Conservation (phyloP, 306 rosid species). For the Carpinus fangiana region DNA sequence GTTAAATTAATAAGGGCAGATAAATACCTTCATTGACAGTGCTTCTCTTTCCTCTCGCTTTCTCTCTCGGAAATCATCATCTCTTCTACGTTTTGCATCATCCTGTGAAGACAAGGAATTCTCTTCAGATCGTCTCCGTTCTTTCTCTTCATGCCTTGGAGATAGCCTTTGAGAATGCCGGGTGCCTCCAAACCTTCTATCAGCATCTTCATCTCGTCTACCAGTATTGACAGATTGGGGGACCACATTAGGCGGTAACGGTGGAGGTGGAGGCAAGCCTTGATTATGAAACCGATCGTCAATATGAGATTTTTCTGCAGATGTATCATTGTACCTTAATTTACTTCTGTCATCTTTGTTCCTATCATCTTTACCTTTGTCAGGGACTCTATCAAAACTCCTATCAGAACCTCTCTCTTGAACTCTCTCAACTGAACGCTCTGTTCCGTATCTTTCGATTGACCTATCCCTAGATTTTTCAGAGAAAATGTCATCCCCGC, state of each 20-base stretch:
- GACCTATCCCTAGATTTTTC: conserved; percentile 89
- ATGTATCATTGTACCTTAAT: conserved; percentile 65
- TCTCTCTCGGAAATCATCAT: conserved; percentile 91
- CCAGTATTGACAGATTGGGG: conserved; percentile 88
- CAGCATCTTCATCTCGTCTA: conserved; percentile 92
- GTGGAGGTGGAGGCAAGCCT: conserved; percentile 98
- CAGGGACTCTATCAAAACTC: conserved; percentile 67
- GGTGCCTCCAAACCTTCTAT: conserved; percentile 82
- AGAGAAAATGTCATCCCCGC: conserved; percentile 64
- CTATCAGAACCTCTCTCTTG: conserved; percentile 81
- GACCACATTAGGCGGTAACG: conserved; percentile 88
- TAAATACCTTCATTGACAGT: conserved; percentile 65
- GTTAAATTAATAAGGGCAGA: not conserved
- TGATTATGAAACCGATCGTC: conserved; percentile 95
- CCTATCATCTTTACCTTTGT: conserved; percentile 81
- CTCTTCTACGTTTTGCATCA: conserved; percentile 87
- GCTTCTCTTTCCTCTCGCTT: conserved; percentile 86
- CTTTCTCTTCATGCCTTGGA: conserved; percentile 98
- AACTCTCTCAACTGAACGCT: conserved; percentile 79
- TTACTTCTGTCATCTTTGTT: conserved; percentile 77
- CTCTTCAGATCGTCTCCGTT: conserved; percentile 90
- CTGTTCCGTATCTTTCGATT: conserved; percentile 89
- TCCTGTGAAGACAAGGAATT: conserved; percentile 68
- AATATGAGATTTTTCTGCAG: conserved; percentile 67
- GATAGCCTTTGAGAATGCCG: conserved; percentile 91